phyloP scores from a whole-genome alignment of 495 filamentous ascomycete genomes.

The Extremus antarcticus region DNA sequence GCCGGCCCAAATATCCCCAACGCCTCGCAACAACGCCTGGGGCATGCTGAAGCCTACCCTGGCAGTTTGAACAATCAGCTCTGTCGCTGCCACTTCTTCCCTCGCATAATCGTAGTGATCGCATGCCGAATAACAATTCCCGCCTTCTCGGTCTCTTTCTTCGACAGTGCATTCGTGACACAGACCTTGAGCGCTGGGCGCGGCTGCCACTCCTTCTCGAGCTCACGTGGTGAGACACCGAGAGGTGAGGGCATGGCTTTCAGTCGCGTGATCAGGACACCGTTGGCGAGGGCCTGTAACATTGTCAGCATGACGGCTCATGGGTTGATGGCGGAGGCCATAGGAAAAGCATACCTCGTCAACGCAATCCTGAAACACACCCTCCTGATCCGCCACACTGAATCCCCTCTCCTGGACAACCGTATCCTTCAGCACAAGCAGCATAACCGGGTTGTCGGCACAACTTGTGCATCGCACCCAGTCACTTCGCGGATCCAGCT shows the following conservation, averaged over 20 bases:
- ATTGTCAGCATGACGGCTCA: not conserved
- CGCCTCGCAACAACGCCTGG: too few species aligned
- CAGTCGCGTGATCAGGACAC: conserved; percentile 74
- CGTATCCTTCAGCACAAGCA: conserved; percentile 77
- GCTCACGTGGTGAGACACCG: conserved; percentile 49
- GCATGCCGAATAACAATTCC: conserved; percentile 81
- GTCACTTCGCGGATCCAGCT: conserved; percentile 86
- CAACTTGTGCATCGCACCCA: conserved; percentile 79
- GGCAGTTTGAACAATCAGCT: too few species aligned
- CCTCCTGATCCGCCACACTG: conserved; percentile 65
- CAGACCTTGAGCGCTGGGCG: conserved; percentile 81
- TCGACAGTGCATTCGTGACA: conserved; percentile 71
- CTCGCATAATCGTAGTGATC: conserved; percentile 74
- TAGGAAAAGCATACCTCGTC: conserved; percentile 61
- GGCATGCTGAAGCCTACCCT: too few species aligned
- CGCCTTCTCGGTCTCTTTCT: conserved; percentile 91
- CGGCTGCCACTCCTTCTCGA: conserved; percentile 42
- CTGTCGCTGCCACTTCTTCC: conserved; percentile 34
- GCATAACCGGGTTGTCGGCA: conserved; percentile 73
- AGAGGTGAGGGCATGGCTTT: conserved; percentile 61
- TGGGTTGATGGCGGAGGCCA: not conserved
- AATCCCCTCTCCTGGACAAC: conserved; percentile 60
- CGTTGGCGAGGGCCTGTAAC: conserved; percentile 59
- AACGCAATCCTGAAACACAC: conserved; percentile 74
- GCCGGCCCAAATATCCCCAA: too few species aligned